phyloP scores from a whole-genome alignment of 345 rosid genomes.

The Euphorbia tirucalli region DNA sequence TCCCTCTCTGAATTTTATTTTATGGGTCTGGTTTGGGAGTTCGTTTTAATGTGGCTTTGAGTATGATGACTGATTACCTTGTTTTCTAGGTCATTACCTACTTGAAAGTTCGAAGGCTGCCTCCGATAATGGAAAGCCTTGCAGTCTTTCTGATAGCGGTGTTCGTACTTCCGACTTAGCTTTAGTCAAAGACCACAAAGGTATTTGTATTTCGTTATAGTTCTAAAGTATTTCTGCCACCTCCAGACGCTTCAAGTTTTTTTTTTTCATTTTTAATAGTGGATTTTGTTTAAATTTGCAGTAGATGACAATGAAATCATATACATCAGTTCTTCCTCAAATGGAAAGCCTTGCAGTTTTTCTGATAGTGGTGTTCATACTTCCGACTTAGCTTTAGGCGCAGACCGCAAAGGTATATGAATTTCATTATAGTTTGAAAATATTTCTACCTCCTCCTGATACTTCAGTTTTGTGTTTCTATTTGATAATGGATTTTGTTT shows the following conservation, averaged over 20 bases:
- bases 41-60: not conserved
- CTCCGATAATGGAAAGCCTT: constrained; percentile 23
- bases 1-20: constrained; percentile 2
- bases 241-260: constrained; percentile 2
- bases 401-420: constrained; percentile 50
- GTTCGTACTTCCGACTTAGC: too few relatives aligned
- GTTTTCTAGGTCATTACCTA: constrained; percentile 50
- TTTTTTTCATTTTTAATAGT: not conserved
- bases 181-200: constrained; percentile 41
- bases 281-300: constrained; percentile 34
- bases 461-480: not conserved
- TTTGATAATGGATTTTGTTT: constrained; percentile 1
- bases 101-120: constrained; percentile 32
- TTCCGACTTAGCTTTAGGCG: constrained; percentile 38
- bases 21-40: not conserved
- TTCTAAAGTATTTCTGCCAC: constrained; percentile 11
- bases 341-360: too few relatives aligned
- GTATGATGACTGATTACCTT: constrained; percentile 28
- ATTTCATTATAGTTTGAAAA: constrained; percentile 16
- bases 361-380: constrained; percentile 18
- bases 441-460: constrained; percentile 6
- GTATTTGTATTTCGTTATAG: constrained; percentile 34
- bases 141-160: constrained; percentile 36
- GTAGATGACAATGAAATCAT: constrained; percentile 43
- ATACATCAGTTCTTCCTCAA: constrained; percentile 44